These are phyloP conservation scores for Brassica cretica DNA, from an alignment of 345 rosid genomes.

Conservation along the genomic window DNA sequence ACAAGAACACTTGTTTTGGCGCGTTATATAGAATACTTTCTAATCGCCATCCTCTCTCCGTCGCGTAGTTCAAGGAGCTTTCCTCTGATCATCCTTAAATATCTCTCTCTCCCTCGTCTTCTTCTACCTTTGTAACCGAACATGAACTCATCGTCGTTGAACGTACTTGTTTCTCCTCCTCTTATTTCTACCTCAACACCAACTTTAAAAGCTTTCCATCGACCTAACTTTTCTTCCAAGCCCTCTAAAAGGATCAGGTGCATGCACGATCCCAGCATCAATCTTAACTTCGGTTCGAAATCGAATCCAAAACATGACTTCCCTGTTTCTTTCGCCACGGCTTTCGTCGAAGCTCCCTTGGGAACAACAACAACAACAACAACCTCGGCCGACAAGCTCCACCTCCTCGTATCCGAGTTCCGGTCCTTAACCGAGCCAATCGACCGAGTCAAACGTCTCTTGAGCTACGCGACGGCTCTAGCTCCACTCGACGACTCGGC, in stretches of 20 bases:
- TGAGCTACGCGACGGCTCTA: constrained; percentile 63
- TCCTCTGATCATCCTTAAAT: constrained; percentile 23
- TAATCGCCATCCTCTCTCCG: constrained; percentile 6
- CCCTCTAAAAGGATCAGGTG: constrained; percentile 16
- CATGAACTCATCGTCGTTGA: constrained; percentile 33
- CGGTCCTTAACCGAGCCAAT: constrained; percentile 61
- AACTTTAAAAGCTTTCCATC: neutral
- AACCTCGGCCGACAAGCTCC: constrained; percentile 45
- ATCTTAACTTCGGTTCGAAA: constrained; percentile 10
- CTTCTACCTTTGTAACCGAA: constrained; percentile 12
- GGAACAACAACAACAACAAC: constrained; percentile 18
- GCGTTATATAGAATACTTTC: neutral
- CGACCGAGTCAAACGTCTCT: constrained; percentile 76
- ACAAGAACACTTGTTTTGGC: neutral
- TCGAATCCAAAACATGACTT: neutral
- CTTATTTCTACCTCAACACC: constrained; percentile 12
- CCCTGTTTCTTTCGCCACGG: constrained; percentile 26
- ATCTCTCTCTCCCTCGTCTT: neutral
- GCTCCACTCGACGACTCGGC: constrained; percentile 65
- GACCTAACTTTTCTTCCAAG: neutral
- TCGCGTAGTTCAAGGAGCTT: constrained; percentile 34
- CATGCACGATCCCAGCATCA: constrained; percentile 11
- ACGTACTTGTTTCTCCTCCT: constrained; percentile 20
- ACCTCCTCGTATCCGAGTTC: constrained; percentile 58
- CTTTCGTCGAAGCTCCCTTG: constrained; percentile 13